Conservation (phyloP, 257 asterid genomes). For the Fraxinus anomala region DNA sequence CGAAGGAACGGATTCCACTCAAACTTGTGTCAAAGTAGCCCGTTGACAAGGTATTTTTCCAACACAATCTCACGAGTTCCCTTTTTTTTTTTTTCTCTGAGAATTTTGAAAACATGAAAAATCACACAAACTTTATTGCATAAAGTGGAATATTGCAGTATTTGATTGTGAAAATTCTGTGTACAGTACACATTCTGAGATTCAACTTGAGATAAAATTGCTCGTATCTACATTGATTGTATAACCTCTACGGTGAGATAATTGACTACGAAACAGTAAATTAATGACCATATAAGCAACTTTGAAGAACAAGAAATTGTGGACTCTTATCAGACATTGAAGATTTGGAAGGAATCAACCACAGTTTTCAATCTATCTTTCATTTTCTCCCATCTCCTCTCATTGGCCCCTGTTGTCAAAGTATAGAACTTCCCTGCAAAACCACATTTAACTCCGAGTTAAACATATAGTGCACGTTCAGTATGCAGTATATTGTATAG, state of each 20-base stretch:
- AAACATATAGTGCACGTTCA: not conserved
- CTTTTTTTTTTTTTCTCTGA: no score
- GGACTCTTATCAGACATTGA: conserved; percentile 49
- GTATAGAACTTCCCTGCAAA: conserved; percentile 88
- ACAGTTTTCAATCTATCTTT: conserved; percentile 79
- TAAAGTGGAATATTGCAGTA: not conserved
- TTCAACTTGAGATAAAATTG: conserved; percentile 30
- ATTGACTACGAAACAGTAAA: conserved; percentile 15
- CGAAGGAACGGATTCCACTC: no score
- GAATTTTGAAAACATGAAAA: no score
- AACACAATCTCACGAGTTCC: no score
- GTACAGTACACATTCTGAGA: conserved; percentile 25
- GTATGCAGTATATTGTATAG: not conserved
- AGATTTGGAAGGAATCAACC: conserved; percentile 76
- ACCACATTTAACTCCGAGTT: not conserved
- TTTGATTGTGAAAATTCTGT: conserved; percentile 11
- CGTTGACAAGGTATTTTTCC: no score
- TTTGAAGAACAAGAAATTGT: conserved; percentile 4
- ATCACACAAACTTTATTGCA: not conserved
- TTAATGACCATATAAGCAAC: conserved; percentile 9
- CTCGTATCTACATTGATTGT: conserved; percentile 48
- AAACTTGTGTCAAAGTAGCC: no score
- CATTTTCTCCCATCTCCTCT: conserved; percentile 96
- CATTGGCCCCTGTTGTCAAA: conserved; percentile 86
- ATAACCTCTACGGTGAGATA: conserved; percentile 41